phyloP scores from a whole-genome alignment of 2,329 filamentous ascomycete species.

The Geosmithia flava region DNA sequence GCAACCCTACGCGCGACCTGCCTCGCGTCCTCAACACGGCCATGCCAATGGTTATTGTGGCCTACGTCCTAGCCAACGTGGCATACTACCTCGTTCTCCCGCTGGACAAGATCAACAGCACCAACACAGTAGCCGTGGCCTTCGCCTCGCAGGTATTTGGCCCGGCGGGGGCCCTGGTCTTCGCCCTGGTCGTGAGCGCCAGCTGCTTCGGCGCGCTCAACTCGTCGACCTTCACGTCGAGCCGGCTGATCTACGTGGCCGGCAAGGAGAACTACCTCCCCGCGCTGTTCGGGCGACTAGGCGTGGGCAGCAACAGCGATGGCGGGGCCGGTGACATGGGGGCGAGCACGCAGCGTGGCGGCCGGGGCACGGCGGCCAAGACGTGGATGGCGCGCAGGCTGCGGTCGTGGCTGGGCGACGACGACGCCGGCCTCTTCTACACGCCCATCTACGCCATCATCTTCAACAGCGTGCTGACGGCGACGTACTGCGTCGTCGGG shows the following conservation, averaged over 20 bases:
- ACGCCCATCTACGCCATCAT: slow-evolving; percentile 88
- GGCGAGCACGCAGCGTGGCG: slow-evolving; percentile 27
- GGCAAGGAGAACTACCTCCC: slow-evolving; percentile 94
- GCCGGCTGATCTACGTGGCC: slow-evolving; percentile 83
- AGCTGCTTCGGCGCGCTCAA: slow-evolving; percentile 94
- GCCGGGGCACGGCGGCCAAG: slow-evolving; percentile 17
- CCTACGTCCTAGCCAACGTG: slow-evolving; percentile 82
- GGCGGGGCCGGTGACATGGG: slow-evolving; percentile 15
- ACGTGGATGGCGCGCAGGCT: slow-evolving; percentile 48
- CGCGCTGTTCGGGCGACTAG: slow-evolving; percentile 68
- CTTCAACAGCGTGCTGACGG: slow-evolving; percentile 65
- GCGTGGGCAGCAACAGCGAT: slow-evolving; percentile 36
- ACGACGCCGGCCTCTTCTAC: slow-evolving; percentile 70
- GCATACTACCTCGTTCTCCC: slow-evolving; percentile 93
- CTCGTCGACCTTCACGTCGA: slow-evolving; percentile 85
- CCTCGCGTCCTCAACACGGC: slow-evolving; percentile 93
- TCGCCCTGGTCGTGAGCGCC: slow-evolving; percentile 80
- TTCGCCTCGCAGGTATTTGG: slow-evolving; percentile 90
- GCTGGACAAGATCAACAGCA: slow-evolving; percentile 63
- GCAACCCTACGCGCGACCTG: slow-evolving; percentile 78
- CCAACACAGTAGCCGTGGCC: slow-evolving; percentile 90
- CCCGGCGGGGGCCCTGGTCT: slow-evolving; percentile 63
- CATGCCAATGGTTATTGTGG: slow-evolving; percentile 85
- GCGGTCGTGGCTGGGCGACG: slow-evolving; percentile 58
- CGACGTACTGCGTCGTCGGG: slow-evolving; percentile 69